These are phyloP conservation scores for Gamarada debralockiae DNA, from an alignment of 495 filamentous ascomycete species.

Conservation along the genomic window DNA sequence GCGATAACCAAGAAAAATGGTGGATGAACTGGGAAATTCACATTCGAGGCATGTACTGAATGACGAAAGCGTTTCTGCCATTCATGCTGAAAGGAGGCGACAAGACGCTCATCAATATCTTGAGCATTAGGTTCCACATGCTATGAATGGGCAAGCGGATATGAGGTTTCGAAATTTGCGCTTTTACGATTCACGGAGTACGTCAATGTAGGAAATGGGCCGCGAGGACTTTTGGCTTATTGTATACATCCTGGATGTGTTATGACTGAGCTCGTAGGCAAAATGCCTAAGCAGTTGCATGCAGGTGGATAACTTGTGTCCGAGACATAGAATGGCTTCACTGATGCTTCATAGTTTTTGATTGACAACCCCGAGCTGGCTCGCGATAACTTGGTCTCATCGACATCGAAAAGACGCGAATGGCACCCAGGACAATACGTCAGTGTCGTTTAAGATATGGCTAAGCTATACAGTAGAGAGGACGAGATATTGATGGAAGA, in stretches of 20 bases:
- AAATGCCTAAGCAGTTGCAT: constrained; percentile 22
- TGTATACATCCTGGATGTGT: constrained; percentile 48
- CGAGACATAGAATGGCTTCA: not conserved
- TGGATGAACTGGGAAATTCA: constrained; percentile 39
- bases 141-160: constrained; percentile 31
- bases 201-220: constrained; percentile 36
- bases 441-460: constrained; percentile 44
- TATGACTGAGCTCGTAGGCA: constrained; percentile 36
- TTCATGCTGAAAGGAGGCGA: constrained; percentile 40
- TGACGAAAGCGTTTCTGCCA: constrained; percentile 38
- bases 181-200: constrained; percentile 46
- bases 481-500: constrained; percentile 43
- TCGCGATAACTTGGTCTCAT: constrained; percentile 44
- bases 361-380: constrained; percentile 36
- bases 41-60: constrained; percentile 37
- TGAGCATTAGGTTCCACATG: constrained; percentile 37
- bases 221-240: constrained; percentile 42
- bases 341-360: constrained; percentile 26
- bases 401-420: constrained; percentile 40
- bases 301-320: constrained; percentile 23
- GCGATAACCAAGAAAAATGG: constrained; percentile 27
- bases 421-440: constrained; percentile 52
- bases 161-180: constrained; percentile 45
- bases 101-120: constrained; percentile 46
- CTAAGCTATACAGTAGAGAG: constrained; percentile 37